Base-by-base conservation (phyloP, 805 yeast species). In the Saturnispora sanitii region DNA sequence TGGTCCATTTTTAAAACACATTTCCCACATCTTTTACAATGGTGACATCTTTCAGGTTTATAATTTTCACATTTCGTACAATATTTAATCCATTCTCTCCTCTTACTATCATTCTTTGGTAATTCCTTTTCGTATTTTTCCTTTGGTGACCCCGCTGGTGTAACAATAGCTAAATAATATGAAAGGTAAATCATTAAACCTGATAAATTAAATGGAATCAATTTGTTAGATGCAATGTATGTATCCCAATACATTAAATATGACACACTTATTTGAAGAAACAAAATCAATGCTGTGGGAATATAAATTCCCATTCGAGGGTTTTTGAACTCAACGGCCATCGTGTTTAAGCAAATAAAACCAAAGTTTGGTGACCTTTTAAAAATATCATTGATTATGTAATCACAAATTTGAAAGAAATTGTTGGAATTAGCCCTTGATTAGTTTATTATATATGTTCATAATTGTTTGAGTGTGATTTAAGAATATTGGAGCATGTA, bases 1-100 rank as follows among this genome's bases (percentile, higher is more conserved):
- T 87, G 96, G 57, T 87, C 96, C 96, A 87, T 88, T 54, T 75
- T 73, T 43, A 87, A 57, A n/a, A 87, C 79, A 58, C 96, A 87
- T 31, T 46, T 50, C n/a, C 72, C 66, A 54, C 94, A 85, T 1
- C 75, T 70, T 50, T 80, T 80, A 57, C 96, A 87, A 61, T 87
- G 96, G 55, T 87, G 96, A 4, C 85, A 54, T 45, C 96, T 62
- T 53, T 80, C 90, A 0, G 95, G 95, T 55, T 87, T 87, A 59
- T 71, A 77, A 30, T 57, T 60, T 30, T 76, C 49, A 58, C 96
- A 87, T 56, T 83, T 85, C 42, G 67, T 60, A 55, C 95, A 86
- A 69, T 75, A 83, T 48, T 77, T 67, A 45, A 62, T 64, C 88
- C 86, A 79, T 29, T 29, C 45, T n/a, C 19, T 27, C 4, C 29